Percentiles rank a stretch among this genome's conserved stretches.
These are phyloP conservation scores for Salvia hispanica DNA, from an alignment of 257 asterid genomes.

Conservation along the genomic window DNA sequence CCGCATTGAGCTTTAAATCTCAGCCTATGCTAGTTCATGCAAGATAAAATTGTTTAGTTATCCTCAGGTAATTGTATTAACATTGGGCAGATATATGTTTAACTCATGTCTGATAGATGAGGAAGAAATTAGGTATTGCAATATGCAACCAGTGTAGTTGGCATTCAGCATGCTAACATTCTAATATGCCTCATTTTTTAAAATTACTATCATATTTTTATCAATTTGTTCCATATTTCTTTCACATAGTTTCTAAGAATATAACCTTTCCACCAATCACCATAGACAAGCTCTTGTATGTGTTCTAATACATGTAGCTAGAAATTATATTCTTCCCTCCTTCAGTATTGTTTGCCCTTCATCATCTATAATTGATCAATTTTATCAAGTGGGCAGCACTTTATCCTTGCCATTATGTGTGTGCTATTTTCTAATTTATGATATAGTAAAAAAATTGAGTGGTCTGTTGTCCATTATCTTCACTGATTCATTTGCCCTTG, in stretches of 20 bases:
- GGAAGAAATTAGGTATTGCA: neutral
- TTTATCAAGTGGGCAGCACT: neutral
- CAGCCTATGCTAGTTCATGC: slow-evolving; percentile 1
- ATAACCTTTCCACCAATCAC: neutral
- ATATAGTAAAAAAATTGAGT: slow-evolving; percentile 5
- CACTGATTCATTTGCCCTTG: neutral
- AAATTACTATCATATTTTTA: neutral
- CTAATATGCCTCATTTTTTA: neutral
- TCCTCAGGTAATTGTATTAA: neutral
- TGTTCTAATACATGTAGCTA: neutral
- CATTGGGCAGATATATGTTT: neutral
- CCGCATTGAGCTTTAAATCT: neutral
- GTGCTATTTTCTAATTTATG: neutral
- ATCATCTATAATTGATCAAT: slow-evolving; percentile 4
- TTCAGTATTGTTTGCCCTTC: neutral
- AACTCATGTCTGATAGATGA: slow-evolving; percentile 1
- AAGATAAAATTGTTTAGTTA: slow-evolving; percentile 17
- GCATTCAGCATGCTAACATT: neutral
- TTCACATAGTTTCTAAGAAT: neutral
- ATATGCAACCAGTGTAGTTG: neutral
- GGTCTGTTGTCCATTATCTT: neutral
- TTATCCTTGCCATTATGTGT: neutral
- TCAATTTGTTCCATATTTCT: neutral
- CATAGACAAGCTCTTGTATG: neutral
- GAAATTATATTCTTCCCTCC: neutral